A percentile compares a stretch with the other conserved stretches of the same genome.
Conservation (phyloP, 1,139 yeast species). For the Lodderomyces oxycetoniae region DNA sequence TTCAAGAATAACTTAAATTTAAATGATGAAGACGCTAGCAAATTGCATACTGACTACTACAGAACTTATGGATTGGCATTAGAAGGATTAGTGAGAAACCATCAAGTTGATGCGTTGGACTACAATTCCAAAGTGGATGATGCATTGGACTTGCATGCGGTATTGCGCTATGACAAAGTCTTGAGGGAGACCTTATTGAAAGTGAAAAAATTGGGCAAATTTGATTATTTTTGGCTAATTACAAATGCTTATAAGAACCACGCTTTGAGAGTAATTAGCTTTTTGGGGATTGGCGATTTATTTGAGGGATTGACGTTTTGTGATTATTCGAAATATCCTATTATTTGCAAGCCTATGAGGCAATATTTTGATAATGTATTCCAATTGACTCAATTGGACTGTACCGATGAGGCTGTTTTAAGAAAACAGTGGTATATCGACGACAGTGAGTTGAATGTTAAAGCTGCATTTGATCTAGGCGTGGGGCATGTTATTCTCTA, state of each 20-base stretch:
- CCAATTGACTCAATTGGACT: slow-evolving; percentile 56
- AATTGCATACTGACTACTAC: slow-evolving; percentile 70
- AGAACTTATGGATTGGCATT: slow-evolving; percentile 86
- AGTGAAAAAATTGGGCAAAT: slow-evolving; percentile 35
- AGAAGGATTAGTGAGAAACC: slow-evolving; percentile 77
- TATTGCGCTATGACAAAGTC: slow-evolving; percentile 55
- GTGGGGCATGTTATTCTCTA: slow-evolving; percentile 55
- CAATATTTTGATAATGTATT: slow-evolving; percentile 51
- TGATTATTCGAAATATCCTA: slow-evolving; percentile 64
- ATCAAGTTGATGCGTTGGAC: slow-evolving; percentile 81
- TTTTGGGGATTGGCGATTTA: slow-evolving; percentile 81
- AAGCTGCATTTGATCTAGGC: slow-evolving; percentile 49
- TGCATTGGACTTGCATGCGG: slow-evolving; percentile 76
- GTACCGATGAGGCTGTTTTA: slow-evolving; percentile 32
- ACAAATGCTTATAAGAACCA: slow-evolving; percentile 94
- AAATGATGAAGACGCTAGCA: slow-evolving; percentile 69
- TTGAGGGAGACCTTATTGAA: slow-evolving; percentile 49
- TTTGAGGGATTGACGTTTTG: slow-evolving; percentile 94
- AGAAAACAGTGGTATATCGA: slow-evolving; percentile 60
- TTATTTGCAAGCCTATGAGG: slow-evolving; percentile 84
- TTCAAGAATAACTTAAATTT: slow-evolving; percentile 62
- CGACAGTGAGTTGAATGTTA: slow-evolving; percentile 67
- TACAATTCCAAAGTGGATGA: slow-evolving; percentile 89
- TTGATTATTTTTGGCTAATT: slow-evolving; percentile 66
- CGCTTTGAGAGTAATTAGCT: slow-evolving; percentile 68